Evolutionary conservation across 2,329 filamentous ascomycete genomes (phyloP), one percentile per base, ranked within the genome.

Genomic region (Verruconis gallopava): DNA sequence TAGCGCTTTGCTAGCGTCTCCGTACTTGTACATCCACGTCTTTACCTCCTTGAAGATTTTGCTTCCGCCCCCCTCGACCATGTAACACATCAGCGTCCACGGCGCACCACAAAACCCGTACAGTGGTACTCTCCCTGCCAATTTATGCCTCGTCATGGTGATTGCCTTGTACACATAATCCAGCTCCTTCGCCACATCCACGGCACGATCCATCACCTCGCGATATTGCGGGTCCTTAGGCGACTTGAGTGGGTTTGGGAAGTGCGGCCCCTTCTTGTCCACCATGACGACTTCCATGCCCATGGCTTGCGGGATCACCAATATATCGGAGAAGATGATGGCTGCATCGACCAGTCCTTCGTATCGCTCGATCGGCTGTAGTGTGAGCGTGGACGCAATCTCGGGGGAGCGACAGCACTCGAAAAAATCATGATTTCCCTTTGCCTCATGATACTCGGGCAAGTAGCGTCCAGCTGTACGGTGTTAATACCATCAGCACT

Each of bases 221-320:
- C 69, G 68, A 65, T 93, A 96, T 63, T 96, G 88, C 48, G 73
- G 74, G 57, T 95, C 88, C 40, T 79, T 72, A 3, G 91, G 89
- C 30, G 73, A 77, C 56, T 73, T 71, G 46, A 98, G 71, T 12
- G 91, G 91, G 37, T 81, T 68, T 0, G 91, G 91, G 61, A 98
- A 98, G 59, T 93, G 84, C 9, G 91, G 91, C 0, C 91, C 91
- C 62, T 94, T 93, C 66, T 91, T 93, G 61, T 95, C 88, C 9
- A 96, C 72, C 91, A 98, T 98, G 61, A 96, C 83, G 20, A 98
- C 91, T n/a, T 73, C 72, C 91, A 98, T 98, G 1, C 91, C 91
- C 77, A 98, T 84, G 21, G 91, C 91, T 66, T 98, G 91, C 0
- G 91, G 91, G 48, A 98, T 88, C 36, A 98, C 91, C 28, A 98